Evolutionary conservation across 169 alveolate genomes (phyloP).

Genomic region (Amoebophrya sp.): DNA sequence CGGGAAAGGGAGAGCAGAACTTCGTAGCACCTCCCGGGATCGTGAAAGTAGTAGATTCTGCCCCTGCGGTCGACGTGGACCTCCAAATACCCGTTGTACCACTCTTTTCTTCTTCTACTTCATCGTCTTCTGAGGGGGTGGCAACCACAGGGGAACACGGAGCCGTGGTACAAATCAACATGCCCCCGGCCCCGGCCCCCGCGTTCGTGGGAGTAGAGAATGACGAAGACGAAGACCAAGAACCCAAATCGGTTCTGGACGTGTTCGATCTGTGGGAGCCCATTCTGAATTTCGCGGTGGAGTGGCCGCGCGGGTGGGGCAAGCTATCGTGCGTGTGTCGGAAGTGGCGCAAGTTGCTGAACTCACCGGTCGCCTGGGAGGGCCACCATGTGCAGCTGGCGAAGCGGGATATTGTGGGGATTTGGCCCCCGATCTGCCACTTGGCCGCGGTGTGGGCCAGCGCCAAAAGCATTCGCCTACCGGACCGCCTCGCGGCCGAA

Average conservation of each 20-base stretch:
- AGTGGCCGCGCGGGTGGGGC: background rate
- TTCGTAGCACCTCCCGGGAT: too few species aligned
- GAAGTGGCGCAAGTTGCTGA: background rate
- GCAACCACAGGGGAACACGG: too few species aligned
- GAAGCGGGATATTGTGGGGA: background rate
- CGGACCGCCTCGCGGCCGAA: background rate
- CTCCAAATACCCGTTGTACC: too few species aligned
- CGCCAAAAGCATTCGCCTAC: background rate
- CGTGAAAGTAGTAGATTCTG: too few species aligned
- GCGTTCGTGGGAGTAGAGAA: too few species aligned
- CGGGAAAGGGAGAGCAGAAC: too few species aligned
- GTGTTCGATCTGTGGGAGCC: background rate
- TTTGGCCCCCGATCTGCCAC: conserved; percentile 18
- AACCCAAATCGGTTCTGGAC: background rate
- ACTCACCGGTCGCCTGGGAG: background rate
- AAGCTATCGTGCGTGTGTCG: background rate
- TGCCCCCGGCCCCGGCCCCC: too few species aligned
- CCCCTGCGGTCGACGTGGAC: too few species aligned
- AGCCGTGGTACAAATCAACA: too few species aligned
- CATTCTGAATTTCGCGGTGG: background rate
- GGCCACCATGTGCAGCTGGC: background rate
- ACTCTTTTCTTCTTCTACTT: too few species aligned
- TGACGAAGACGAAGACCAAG: too few species aligned
- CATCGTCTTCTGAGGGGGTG: too few species aligned
- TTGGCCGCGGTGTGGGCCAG: background rate